Evolutionary conservation across 805 yeast genomes (phyloP), one percentile per base, ranked within the genome.

Genomic region (Monosporozyma aerobia): DNA sequence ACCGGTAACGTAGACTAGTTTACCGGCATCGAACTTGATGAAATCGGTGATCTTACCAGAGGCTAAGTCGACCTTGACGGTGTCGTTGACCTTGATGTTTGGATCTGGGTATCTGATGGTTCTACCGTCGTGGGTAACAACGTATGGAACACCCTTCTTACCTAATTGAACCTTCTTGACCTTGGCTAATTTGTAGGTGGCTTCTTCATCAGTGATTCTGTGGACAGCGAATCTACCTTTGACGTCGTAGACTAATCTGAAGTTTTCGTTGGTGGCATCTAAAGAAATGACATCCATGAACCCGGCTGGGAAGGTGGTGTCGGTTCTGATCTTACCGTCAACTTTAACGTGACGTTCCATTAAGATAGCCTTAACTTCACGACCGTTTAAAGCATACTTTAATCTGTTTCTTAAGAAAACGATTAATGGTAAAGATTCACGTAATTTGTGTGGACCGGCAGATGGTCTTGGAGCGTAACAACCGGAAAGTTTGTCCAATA

Each of bases 91-190:
- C 80, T 81, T 92, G 85, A 92, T 83, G 67, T 78, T 76, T 78
- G 99, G 99, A 74, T 92, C 98, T 77, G 98, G 98, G 88, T 90
- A 92, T 79, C 98, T 90, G 81, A 92, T 79, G 73, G 99, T 92
- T 85, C 99, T 90, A 78, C 99, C 98, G 74, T 92, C 99, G 85
- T 92, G 99, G 73, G 99, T 92, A 67, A 92, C 98, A 72, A 87
- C 85, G 86, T 88, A 92, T 73, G 99, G 99, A 70, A 92, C 82
- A 73, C 96, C 96, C 80, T 83, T 89, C 87, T 92, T 94, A 77
- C 99, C 98, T 74, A 90, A 82, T 80, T 89, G 96, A 63, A 92
- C 97, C 77, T 87, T 89, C 87, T 89, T 94, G 69, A 92, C 98
- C 82, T 90, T 92, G 73, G 88, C 97, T 73, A 92, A 86, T 81